A percentile compares a stretch with the other conserved stretches of the same genome.
phyloP scores from a whole-genome alignment of 208 protist species.

The Wallacemonas sp. region DNA sequence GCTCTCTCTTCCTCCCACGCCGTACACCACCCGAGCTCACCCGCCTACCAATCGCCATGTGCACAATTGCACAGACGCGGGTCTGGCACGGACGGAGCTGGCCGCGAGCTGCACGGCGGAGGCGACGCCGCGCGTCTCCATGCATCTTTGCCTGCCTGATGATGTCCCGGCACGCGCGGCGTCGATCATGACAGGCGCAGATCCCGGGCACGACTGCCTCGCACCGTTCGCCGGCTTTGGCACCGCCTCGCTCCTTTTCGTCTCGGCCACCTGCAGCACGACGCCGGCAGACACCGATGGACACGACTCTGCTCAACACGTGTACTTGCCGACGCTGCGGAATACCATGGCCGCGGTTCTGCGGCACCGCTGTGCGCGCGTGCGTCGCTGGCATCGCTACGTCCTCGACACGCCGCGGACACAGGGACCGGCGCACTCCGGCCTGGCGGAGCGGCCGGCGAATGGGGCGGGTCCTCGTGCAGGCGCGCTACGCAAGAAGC shows the following conservation, averaged over 20 bases:
- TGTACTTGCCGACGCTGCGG: slow-evolving; percentile 9
- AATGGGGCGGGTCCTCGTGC: neutral
- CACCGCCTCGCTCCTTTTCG: neutral
- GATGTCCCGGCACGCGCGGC: too few species aligned
- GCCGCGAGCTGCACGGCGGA: neutral
- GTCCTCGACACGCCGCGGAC: neutral
- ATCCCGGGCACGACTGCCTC: neutral
- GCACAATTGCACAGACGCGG: too few species aligned
- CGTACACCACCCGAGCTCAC: too few species aligned
- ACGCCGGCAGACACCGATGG: too few species aligned
- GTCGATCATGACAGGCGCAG: neutral
- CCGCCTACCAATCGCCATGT: too few species aligned
- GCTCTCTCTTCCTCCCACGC: neutral
- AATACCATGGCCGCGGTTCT: neutral
- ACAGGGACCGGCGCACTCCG: neutral
- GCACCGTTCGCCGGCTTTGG: neutral
- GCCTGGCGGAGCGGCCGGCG: neutral
- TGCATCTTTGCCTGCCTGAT: neutral
- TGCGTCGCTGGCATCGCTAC: slow-evolving; percentile 10
- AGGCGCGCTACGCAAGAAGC: neutral
- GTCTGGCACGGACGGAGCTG: neutral
- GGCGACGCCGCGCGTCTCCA: neutral
- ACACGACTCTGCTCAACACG: too few species aligned
- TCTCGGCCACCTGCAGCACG: neutral
- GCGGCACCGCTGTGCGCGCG: neutral